A percentile compares a stretch with the other conserved stretches of the same genome.
These are phyloP conservation scores for Suhomyces sp. DNA, from an alignment of 805 yeast species.

Conservation along the genomic window DNA sequence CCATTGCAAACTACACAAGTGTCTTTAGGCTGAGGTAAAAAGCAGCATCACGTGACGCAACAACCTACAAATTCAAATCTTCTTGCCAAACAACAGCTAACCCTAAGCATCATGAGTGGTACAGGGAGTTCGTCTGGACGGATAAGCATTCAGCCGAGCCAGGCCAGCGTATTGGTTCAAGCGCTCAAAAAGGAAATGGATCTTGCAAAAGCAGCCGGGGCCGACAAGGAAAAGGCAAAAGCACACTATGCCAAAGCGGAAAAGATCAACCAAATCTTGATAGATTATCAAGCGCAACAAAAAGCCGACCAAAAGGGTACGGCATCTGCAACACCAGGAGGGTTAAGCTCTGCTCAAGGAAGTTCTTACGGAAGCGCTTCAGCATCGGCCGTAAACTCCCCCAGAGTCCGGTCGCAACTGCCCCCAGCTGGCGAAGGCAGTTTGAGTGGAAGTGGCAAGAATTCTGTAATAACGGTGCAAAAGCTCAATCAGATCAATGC, in stretches of 20 bases:
- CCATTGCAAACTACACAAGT: too few species aligned
- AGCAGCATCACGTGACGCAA: neutral
- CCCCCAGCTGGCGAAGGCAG: conserved; percentile 3
- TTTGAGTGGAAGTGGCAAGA: neutral
- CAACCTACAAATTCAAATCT: neutral
- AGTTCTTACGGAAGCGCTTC: neutral
- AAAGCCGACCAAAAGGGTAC: conserved; percentile 9
- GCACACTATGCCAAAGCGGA: conserved; percentile 25
- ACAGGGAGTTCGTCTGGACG: neutral
- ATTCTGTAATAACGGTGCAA: conserved; percentile 14
- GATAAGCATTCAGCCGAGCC: conserved; percentile 18
- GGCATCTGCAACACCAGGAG: neutral
- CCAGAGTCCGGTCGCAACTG: conserved; percentile 3
- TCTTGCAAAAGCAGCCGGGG: conserved; percentile 23
- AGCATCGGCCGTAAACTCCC: conserved; percentile 1
- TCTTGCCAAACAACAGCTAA: neutral
- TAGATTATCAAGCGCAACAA: conserved; percentile 24
- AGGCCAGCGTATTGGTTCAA: conserved; percentile 23
- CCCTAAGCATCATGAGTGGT: neutral
- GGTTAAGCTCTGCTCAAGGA: neutral
- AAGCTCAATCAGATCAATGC: conserved; percentile 21
- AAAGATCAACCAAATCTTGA: conserved; percentile 23
- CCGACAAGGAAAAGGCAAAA: conserved; percentile 15
- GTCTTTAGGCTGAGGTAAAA: too few species aligned
- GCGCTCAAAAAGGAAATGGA: conserved; percentile 26